Evolutionary conservation across 176 grass and related monocot genomes (phyloP), one percentile per base, ranked within the genome.

Genomic region (Elaeis guineensis): DNA sequence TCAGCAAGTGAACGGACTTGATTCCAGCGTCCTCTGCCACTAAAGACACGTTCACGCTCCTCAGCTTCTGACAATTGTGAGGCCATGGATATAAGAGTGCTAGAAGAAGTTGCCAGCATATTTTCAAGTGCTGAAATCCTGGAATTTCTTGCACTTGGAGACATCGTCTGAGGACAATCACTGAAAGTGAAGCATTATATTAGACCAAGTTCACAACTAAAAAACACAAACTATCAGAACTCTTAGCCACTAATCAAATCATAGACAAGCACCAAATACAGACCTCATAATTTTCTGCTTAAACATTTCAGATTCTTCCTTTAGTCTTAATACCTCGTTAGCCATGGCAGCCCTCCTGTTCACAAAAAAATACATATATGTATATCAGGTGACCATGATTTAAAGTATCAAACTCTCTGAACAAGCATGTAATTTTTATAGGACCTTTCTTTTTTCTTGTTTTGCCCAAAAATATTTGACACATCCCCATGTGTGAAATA

Each of bases 91-190:
- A 92, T 84, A 54, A 98, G 66, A 49, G 87, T 59, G 39, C 81
- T 85, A 61, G 93, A 98, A 51, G 93, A 92, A 24, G 93, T 77
- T 32, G 76, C 58, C 53, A 98, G 17, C 93, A 98, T 98, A 64
- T 83, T 98, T 72, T 98, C 93, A 39, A 98, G 74, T 63, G 93
- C 93, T 21, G 81, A 85, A 65, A 98, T 98, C 78, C 93, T 89
- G 49, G 87, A 89, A 75, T 85, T 92, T 64, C 93, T 72, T 25
- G 87, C 87, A 19, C 93, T 98, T 72, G 93, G 93, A 61, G 87
- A 98, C 93, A 98, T 98, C 71, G 76, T 76, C 64, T 98, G 84
- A 30, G 93, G 93, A 75, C 51, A 77, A 15, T 82, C 75, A 78
- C 86, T 85, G 29, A 14, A 17, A 49, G 39, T 12, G 24, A 49